phyloP scores from a whole-genome alignment of 192 early-diverging fungal genomes.

The Podila epigama region DNA sequence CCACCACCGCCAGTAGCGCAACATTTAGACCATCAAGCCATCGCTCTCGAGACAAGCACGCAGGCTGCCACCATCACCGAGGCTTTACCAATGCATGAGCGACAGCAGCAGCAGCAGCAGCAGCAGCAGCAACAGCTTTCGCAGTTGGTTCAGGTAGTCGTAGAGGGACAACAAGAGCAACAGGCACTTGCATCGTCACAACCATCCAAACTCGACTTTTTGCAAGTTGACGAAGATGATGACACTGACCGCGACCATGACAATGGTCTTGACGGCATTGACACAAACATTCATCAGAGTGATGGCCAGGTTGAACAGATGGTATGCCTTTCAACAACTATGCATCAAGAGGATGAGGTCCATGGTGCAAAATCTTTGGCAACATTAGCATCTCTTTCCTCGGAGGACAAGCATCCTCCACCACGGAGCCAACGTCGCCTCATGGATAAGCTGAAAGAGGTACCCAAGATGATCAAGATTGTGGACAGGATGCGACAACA shows the following conservation, averaged over 20 bases:
- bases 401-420: neutral
- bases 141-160: neutral
- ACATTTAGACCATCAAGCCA: too few relatives aligned
- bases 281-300: too few relatives aligned
- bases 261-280: neutral
- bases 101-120: neutral
- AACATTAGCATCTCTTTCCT: too few relatives aligned
- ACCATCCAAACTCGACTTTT: neutral
- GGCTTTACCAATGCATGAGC: too few relatives aligned
- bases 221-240: neutral
- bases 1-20: neutral
- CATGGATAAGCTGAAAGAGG: neutral
- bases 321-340: too few relatives aligned
- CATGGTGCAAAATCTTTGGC: too few relatives aligned
- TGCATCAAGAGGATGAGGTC: too few relatives aligned
- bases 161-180: neutral
- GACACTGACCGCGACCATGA: neutral
- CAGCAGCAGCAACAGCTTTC: neutral
- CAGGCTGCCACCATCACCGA: too few relatives aligned
- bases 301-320: too few relatives aligned
- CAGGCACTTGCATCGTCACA: neutral
- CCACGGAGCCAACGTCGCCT: neutral
- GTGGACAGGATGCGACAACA: slow-evolving; percentile 21
- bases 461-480: slow-evolving; percentile 25
- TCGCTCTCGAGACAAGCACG: too few relatives aligned